Evolutionary conservation across 176 grass and related monocot species (phyloP).

Genomic region (Triticum monococcum): DNA sequence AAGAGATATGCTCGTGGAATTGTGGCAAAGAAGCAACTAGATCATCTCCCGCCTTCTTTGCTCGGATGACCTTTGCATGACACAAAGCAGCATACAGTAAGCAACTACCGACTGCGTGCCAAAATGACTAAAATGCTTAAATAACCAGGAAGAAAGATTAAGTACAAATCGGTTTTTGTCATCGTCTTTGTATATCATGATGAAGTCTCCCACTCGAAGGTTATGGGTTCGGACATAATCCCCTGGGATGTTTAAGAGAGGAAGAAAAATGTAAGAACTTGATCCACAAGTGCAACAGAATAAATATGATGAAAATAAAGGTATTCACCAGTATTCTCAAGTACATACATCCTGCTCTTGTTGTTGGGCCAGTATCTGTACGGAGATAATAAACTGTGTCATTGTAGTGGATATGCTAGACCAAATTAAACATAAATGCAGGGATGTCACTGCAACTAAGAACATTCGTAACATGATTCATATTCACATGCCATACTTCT

Average conservation of each 20-base stretch:
- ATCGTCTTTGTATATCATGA: constrained; percentile 95
- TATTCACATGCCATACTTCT: not conserved
- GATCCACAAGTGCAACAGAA: not conserved
- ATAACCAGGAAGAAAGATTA: not conserved
- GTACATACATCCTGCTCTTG: constrained; percentile 97
- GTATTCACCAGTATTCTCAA: constrained; percentile 82
- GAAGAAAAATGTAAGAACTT: constrained; percentile 18
- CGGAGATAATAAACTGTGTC: constrained; percentile 19
- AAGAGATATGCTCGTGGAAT: constrained; percentile 30
- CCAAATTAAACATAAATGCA: not conserved
- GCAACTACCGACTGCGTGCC: not conserved
- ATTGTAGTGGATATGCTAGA: constrained; percentile 13
- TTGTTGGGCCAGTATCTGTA: constrained; percentile 96
- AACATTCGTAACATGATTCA: not conserved
- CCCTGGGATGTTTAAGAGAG: constrained; percentile 43
- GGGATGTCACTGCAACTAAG: not conserved
- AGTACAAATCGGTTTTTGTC: constrained; percentile 71
- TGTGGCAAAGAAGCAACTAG: constrained; percentile 31
- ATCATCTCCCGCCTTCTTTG: constrained; percentile 59
- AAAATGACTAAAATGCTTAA: not conserved
- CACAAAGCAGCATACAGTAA: constrained; percentile 14
- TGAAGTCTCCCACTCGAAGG: constrained; percentile 77
- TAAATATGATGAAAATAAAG: not conserved
- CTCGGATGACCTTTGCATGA: constrained; percentile 67
- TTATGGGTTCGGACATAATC: constrained; percentile 72